A percentile compares a stretch with the other conserved stretches of the same genome.
Evolutionary conservation across 169 alveolate species (phyloP).

Genomic region (Neospora caninum): DNA sequence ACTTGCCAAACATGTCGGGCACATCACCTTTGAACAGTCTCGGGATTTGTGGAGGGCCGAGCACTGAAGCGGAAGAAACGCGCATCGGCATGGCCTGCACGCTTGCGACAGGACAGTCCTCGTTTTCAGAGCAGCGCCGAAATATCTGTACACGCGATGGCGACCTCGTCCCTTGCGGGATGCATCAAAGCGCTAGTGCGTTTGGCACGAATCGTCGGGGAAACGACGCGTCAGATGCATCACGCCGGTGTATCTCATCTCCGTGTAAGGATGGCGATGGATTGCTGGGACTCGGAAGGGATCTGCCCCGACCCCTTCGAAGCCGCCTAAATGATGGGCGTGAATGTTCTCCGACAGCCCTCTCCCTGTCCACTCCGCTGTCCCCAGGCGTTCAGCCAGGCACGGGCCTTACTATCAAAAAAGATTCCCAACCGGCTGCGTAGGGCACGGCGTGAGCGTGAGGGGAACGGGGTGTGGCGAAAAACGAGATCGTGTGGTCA

Average conservation of each 20-base stretch:
- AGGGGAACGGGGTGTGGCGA: too few species aligned
- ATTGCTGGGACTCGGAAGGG: neutral
- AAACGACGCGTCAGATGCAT: neutral
- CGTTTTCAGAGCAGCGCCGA: neutral
- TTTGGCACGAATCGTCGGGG: neutral
- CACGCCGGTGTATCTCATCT: neutral
- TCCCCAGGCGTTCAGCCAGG: neutral
- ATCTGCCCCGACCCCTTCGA: neutral
- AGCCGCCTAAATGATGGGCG: neutral
- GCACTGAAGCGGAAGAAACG: too few species aligned
- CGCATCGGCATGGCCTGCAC: too few species aligned
- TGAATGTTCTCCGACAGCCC: neutral
- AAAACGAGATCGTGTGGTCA: too few species aligned
- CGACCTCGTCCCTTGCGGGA: neutral
- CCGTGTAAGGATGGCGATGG: neutral
- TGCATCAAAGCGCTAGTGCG: neutral
- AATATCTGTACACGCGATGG: neutral
- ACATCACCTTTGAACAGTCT: too few species aligned
- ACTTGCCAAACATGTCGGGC: too few species aligned
- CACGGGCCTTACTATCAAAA: neutral
- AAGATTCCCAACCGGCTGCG: neutral
- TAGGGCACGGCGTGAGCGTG: neutral
- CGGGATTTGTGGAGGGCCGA: too few species aligned
- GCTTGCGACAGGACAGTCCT: neutral
- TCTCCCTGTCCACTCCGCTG: neutral